Evolutionary conservation across 2,329 filamentous ascomycete species (phyloP).

Genomic region (Diplocarpon mali): DNA sequence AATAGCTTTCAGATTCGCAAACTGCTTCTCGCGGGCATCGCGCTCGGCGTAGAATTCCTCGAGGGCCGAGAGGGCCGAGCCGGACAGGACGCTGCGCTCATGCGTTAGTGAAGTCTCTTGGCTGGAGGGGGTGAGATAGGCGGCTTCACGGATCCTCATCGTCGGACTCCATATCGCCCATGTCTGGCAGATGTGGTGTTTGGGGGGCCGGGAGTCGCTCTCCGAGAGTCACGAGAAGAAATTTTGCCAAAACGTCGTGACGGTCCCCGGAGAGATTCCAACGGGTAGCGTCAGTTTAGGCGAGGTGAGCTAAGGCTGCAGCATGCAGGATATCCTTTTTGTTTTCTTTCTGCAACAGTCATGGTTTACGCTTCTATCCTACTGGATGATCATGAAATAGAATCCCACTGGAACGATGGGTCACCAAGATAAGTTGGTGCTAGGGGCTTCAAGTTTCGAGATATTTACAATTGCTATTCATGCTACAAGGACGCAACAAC

Average conservation of each 20-base stretch:
- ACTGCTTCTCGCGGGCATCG: slow-evolving; percentile 52
- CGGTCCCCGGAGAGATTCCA: neutral
- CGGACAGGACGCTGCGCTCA: slow-evolving; percentile 46
- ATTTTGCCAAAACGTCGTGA: slow-evolving; percentile 6
- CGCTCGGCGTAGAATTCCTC: slow-evolving; percentile 65
- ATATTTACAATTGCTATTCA: slow-evolving; percentile 12
- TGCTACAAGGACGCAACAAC: slow-evolving; percentile 4
- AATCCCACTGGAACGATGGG: no score
- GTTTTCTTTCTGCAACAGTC: no score
- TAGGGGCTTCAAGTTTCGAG: neutral
- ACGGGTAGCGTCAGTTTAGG: neutral
- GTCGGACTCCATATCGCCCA: slow-evolving; percentile 12
- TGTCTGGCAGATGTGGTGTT: slow-evolving; percentile 3
- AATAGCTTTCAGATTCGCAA: slow-evolving; percentile 53
- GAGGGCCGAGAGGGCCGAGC: slow-evolving; percentile 55
- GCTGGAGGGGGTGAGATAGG: no score
- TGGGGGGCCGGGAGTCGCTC: neutral
- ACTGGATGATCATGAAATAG: no score
- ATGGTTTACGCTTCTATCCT: neutral
- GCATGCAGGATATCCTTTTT: neutral
- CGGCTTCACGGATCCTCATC: slow-evolving; percentile 13
- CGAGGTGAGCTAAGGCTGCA: neutral
- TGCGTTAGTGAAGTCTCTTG: neutral
- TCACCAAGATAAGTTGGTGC: no score
- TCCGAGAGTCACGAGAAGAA: neutral